phyloP scores from a whole-genome alignment of 352 stramenopile species.

The Phytophthora cryptogea region DNA sequence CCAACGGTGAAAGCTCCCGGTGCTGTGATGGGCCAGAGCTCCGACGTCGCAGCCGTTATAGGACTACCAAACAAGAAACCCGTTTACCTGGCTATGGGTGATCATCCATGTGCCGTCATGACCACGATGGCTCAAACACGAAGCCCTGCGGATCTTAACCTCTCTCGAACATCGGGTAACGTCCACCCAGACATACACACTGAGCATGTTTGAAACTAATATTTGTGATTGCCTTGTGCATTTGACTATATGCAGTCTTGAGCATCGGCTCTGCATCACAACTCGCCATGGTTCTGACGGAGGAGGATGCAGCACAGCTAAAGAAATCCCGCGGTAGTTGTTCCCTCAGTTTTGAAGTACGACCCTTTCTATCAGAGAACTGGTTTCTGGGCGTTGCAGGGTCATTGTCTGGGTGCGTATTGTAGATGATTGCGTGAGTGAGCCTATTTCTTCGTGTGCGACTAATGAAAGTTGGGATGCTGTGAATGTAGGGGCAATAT shows the following conservation, averaged over 20 bases:
- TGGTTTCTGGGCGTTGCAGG: slow-evolving; percentile 62
- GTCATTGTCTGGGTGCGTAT: slow-evolving; percentile 59
- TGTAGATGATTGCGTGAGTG: background rate
- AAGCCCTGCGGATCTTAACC: slow-evolving; percentile 26
- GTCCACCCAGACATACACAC: background rate
- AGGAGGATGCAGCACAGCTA: slow-evolving; percentile 27
- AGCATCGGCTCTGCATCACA: slow-evolving; percentile 78
- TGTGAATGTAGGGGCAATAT: slow-evolving; percentile 52
- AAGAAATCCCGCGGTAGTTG: slow-evolving; percentile 23
- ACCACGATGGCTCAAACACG: slow-evolving; percentile 36
- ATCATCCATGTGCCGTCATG: slow-evolving; percentile 71
- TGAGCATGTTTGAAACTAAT: background rate
- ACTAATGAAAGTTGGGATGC: slow-evolving; percentile 3
- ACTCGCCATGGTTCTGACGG: slow-evolving; percentile 62
- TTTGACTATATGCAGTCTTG: slow-evolving; percentile 40
- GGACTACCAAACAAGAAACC: slow-evolving; percentile 30
- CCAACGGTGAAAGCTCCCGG: slow-evolving; percentile 48
- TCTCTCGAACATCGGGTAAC: slow-evolving; percentile 37
- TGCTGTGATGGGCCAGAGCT: slow-evolving; percentile 44
- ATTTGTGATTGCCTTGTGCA: slow-evolving; percentile 1
- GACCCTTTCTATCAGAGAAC: slow-evolving; percentile 54
- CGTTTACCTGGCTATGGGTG: slow-evolving; percentile 69
- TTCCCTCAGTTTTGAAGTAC: slow-evolving; percentile 60
- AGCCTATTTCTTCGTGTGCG: background rate
- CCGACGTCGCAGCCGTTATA: slow-evolving; percentile 19